Percentiles rank a stretch among this genome's conserved stretches.
These are phyloP conservation scores for Rosa rugosa DNA, from an alignment of 306 rosid species.

Conservation along the genomic window DNA sequence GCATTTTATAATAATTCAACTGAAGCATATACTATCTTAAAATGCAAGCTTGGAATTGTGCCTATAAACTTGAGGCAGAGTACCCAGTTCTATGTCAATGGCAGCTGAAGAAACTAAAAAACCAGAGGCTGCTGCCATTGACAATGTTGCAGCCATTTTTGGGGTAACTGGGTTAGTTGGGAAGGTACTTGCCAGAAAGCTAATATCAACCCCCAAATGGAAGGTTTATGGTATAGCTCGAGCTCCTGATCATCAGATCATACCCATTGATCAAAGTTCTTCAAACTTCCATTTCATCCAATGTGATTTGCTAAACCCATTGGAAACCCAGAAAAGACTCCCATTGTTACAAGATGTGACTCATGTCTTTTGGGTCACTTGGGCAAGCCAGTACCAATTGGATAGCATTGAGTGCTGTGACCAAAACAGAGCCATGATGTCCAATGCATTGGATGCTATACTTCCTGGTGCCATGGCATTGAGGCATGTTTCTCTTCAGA, in stretches of 20 bases:
- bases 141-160: slow-evolving; percentile 68
- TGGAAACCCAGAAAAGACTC: slow-evolving; percentile 53
- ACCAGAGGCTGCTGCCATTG: slow-evolving; percentile 22
- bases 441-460: slow-evolving; percentile 57
- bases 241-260: slow-evolving; percentile 36
- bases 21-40: neutral
- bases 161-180: slow-evolving; percentile 93
- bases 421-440: slow-evolving; percentile 72
- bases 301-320: slow-evolving; percentile 70
- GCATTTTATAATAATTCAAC: neutral
- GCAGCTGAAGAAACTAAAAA: slow-evolving; percentile 27
- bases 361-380: slow-evolving; percentile 89
- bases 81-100: slow-evolving; percentile 33
- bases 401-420: slow-evolving; percentile 55
- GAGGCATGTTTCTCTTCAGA: slow-evolving; percentile 82
- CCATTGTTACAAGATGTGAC: slow-evolving; percentile 58
- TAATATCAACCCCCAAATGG: slow-evolving; percentile 55
- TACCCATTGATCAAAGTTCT: slow-evolving; percentile 28
- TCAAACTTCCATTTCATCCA: slow-evolving; percentile 70
- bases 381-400: slow-evolving; percentile 76
- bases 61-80: slow-evolving; percentile 8
- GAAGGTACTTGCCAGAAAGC: slow-evolving; percentile 55
- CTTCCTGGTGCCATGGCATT: slow-evolving; percentile 47
- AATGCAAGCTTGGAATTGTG: slow-evolving; percentile 7
- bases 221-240: slow-evolving; percentile 89